A percentile compares a stretch with the other conserved stretches of the same genome.
phyloP scores from a whole-genome alignment of 495 filamentous ascomycete species.

The Penicillium coffeae region DNA sequence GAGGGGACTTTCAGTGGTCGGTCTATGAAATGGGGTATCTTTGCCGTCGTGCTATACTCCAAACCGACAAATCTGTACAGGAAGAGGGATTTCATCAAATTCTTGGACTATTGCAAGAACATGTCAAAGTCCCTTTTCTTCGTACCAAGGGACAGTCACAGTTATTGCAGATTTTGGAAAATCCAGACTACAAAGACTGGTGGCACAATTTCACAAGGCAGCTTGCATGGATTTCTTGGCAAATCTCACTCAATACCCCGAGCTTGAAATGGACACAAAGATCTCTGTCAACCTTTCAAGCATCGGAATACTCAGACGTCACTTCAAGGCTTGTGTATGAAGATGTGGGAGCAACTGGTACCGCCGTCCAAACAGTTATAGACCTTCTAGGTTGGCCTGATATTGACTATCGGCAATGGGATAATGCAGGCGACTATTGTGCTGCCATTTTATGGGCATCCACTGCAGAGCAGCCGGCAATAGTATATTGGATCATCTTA shows the following conservation, averaged over 20 bases:
- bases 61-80: constrained; percentile 5
- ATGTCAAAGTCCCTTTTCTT: constrained; percentile 14
- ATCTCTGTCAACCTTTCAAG: neutral
- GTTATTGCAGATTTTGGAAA: constrained; percentile 5
- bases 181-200: constrained; percentile 1
- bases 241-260: constrained; percentile 7
- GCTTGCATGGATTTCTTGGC: constrained; percentile 31
- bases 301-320: neutral
- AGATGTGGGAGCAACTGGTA: neutral
- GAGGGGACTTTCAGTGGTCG: constrained; percentile 22
- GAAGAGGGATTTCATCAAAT: constrained; percentile 9
- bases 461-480: neutral
- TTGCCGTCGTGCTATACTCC: constrained; percentile 25
- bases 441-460: neutral
- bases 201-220: constrained; percentile 21
- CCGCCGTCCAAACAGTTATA: neutral
- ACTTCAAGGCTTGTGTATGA: neutral
- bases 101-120: constrained; percentile 3
- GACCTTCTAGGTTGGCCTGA: neutral
- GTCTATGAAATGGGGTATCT: constrained; percentile 27
- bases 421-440: neutral
- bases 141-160: neutral
- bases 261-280: neutral
- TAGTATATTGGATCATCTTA: neutral
- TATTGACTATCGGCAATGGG: neutral